These are phyloP conservation scores for Tieghemostelium lacteum DNA, from an alignment of 78 protist genomes.

Conservation along the genomic window DNA sequence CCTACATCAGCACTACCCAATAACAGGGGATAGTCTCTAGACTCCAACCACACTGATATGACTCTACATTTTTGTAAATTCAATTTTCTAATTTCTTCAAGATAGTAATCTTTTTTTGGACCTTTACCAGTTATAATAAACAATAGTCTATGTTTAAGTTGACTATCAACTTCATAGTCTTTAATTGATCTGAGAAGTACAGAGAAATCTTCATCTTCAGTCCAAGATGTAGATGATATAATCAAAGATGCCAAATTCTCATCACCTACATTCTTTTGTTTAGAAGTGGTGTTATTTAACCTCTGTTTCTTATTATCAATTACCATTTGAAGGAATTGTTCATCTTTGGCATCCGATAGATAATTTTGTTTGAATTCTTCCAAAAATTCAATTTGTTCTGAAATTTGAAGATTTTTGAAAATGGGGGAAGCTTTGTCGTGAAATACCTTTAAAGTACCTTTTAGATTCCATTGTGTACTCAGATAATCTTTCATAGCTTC, in stretches of 20 bases:
- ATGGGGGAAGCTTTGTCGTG: conserved; percentile 81
- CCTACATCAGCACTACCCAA: conserved; percentile 78
- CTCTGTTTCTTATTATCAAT: conserved; percentile 8
- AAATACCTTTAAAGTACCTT: conserved; percentile 35
- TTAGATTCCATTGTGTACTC: conserved; percentile 39
- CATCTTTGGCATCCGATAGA: conserved; percentile 2
- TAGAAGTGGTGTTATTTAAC: no score
- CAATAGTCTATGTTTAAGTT: neutral
- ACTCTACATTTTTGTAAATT: conserved; percentile 38
- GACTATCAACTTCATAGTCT: neutral
- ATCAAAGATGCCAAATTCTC: conserved; percentile 9
- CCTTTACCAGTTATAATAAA: conserved; percentile 93
- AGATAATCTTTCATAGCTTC: conserved; percentile 77
- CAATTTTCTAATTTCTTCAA: neutral
- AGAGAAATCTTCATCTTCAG: conserved; percentile 94
- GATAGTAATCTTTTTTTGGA: conserved; percentile 69
- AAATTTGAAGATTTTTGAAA: conserved; percentile 11
- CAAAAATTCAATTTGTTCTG: conserved; percentile 41
- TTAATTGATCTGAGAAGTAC: conserved; percentile 83
- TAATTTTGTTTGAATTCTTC: conserved; percentile 19
- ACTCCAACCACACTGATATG: conserved; percentile 79
- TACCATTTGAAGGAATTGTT: neutral
- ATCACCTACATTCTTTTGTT: neutral
- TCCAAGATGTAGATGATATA: conserved; percentile 89
- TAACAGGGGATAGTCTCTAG: conserved; percentile 85